Evolutionary conservation across 257 asterid species (phyloP).

Genomic region (Salvia hispanica): DNA sequence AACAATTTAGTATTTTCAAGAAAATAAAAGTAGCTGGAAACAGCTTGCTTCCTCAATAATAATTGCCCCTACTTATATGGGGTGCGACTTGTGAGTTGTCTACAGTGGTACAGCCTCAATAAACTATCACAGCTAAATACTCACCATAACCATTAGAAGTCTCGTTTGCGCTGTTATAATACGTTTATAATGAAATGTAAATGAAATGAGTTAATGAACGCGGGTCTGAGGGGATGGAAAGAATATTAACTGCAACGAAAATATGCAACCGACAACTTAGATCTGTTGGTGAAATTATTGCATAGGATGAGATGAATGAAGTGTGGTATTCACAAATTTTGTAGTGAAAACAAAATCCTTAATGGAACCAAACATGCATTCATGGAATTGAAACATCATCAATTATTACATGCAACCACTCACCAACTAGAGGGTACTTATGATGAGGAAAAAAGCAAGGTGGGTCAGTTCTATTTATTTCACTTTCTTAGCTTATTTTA

Average conservation of each 20-base stretch:
- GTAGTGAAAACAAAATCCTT: conserved; percentile 2
- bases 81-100: background rate
- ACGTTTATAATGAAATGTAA: too few species aligned
- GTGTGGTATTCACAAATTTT: background rate
- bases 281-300: background rate
- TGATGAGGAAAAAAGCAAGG: background rate
- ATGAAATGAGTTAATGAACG: too few species aligned
- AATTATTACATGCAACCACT: conserved; percentile 29
- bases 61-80: background rate
- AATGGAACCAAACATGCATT: conserved; percentile 24
- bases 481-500: conserved; percentile 1
- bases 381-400: conserved; percentile 18
- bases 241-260: background rate
- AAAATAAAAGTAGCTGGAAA: conserved; percentile 27
- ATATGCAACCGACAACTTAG: conserved; percentile 14
- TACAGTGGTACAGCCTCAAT: background rate
- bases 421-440: background rate
- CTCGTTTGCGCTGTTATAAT: too few species aligned
- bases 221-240: too few species aligned
- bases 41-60: background rate
- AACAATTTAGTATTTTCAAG: background rate
- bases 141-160: too few species aligned
- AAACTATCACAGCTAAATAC: background rate
- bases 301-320: background rate
- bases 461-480: conserved; percentile 25